Conservation (phyloP, 2,329 filamentous ascomycete species). For the Epichloe coenophiala region DNA sequence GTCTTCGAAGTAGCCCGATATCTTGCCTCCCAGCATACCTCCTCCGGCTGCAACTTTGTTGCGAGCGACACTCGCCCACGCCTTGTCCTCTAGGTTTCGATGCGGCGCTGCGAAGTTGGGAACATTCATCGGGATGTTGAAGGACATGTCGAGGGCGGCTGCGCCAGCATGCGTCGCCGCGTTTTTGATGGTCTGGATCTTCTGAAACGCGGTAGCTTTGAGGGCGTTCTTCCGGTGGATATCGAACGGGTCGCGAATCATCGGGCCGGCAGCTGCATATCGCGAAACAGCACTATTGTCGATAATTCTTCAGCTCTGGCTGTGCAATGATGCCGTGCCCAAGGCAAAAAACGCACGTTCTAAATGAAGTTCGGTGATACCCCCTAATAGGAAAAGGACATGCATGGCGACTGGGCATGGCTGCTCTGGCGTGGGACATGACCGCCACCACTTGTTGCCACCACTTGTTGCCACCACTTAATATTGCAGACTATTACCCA, state of each 20-base stretch:
- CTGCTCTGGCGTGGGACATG: neutral
- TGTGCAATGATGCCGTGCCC: too few species aligned
- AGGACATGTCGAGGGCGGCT: constrained; percentile 45
- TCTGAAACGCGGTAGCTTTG: constrained; percentile 32
- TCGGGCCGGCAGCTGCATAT: constrained; percentile 18
- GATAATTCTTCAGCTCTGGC: neutral
- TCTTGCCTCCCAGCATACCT: constrained; percentile 35
- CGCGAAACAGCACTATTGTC: constrained; percentile 3
- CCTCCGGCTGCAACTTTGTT: constrained; percentile 19
- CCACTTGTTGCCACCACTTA: too few species aligned
- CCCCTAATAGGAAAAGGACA: too few species aligned
- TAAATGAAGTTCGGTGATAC: too few species aligned
- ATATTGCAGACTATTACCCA: too few species aligned
- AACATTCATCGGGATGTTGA: constrained; percentile 55
- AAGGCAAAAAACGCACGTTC: too few species aligned
- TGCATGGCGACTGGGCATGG: too few species aligned
- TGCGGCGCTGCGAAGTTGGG: constrained; percentile 54
- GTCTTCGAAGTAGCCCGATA: constrained; percentile 50
- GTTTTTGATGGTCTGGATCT: constrained; percentile 29
- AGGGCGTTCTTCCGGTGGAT: constrained; percentile 31
- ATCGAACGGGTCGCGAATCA: constrained; percentile 33
- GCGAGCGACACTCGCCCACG: constrained; percentile 41
- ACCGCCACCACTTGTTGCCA: neutral
- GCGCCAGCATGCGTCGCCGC: constrained; percentile 35
- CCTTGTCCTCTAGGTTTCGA: constrained; percentile 49